Evolutionary conservation across 345 rosid species (phyloP).

Genomic region (Lumnitzera littorea): DNA sequence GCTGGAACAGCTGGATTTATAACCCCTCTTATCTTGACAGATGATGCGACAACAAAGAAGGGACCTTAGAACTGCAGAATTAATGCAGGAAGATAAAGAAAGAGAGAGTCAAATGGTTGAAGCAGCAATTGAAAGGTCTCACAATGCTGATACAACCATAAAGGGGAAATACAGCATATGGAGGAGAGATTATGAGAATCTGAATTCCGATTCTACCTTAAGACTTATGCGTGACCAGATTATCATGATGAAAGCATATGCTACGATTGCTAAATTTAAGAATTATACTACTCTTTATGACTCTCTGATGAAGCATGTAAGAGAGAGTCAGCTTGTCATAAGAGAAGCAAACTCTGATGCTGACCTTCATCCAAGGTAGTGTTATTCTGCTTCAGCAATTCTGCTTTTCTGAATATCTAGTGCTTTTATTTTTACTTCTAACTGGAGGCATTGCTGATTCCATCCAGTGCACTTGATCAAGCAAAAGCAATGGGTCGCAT

Average conservation of each 20-base stretch:
- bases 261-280: conserved; percentile 72
- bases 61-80: conserved; percentile 50
- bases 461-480: conserved; percentile 69
- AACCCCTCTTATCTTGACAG: conserved; percentile 35
- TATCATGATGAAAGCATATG: conserved; percentile 92
- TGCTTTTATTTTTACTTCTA: too few species aligned
- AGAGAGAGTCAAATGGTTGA: conserved; percentile 45
- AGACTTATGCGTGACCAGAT: conserved; percentile 96
- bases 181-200: conserved; percentile 89
- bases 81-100: conserved; percentile 52
- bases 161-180: conserved; percentile 79
- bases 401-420: conserved; percentile 3
- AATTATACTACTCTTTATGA: conserved; percentile 46
- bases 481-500: conserved; percentile 88
- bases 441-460: neutral
- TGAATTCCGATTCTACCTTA: conserved; percentile 73
- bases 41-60: conserved; percentile 52
- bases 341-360: conserved; percentile 76
- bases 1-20: conserved; percentile 18
- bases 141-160: conserved; percentile 42
- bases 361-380: conserved; percentile 76
- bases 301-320: conserved; percentile 49
- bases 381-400: conserved; percentile 8
- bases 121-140: conserved; percentile 54
- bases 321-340: conserved; percentile 57